Conservation (phyloP, 116 monocot species). For the Posidonia oceanica region DNA sequence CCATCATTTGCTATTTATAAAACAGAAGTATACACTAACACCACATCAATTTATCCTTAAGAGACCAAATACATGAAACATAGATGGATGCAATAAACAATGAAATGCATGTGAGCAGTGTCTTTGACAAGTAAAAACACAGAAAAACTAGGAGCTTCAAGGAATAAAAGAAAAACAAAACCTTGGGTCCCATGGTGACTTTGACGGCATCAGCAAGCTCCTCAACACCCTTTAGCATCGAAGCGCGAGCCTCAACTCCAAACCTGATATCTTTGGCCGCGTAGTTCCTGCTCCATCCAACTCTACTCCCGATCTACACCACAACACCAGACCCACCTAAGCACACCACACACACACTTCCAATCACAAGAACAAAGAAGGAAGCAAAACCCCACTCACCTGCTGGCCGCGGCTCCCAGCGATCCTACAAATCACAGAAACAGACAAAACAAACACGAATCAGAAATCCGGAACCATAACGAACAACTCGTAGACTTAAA, state of each 20-base stretch:
- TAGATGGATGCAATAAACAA: too few species aligned
- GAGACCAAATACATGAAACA: too few species aligned
- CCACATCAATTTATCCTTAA: too few species aligned
- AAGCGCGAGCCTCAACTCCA: conserved; percentile 21
- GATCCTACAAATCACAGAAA: conserved; percentile 8
- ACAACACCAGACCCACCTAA: background rate
- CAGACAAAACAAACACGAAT: background rate
- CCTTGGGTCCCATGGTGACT: conserved; percentile 39
- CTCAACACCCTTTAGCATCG: conserved; percentile 28
- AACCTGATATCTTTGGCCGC: conserved; percentile 34
- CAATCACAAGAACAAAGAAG: background rate
- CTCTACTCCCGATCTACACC: conserved; percentile 51
- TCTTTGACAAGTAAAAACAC: background rate
- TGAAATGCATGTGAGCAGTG: too few species aligned
- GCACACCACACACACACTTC: background rate
- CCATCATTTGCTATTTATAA: too few species aligned
- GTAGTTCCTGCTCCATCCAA: conserved; percentile 67
- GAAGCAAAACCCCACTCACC: background rate
- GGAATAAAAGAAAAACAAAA: background rate
- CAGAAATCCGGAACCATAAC: background rate
- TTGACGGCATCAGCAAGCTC: conserved; percentile 29
- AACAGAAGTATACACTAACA: too few species aligned
- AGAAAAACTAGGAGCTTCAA: background rate
- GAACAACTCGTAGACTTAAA: background rate
- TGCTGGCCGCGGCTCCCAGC: conserved; percentile 14